Evolutionary conservation across 1,139 yeast genomes (phyloP), one percentile per base, ranked within the genome.

Genomic region (Nakaseomyces kungkrabaensis): DNA sequence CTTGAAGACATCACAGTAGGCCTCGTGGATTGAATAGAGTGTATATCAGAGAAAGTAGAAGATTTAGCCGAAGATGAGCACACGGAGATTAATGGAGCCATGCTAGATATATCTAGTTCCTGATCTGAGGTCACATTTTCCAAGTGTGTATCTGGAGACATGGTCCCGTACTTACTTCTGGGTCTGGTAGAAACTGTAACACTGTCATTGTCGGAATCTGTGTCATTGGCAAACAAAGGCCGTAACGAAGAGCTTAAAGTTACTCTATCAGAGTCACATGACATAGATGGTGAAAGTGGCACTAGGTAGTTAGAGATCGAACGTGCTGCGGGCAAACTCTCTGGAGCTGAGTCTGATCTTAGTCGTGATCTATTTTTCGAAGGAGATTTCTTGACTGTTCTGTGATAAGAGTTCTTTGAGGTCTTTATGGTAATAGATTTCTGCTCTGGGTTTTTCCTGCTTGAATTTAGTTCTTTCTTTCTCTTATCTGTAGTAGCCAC

Each of bases 51-150:
- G 45, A 68, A 68, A 3, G 69, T 66, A 1, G 69, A 65, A 0
- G 72, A 68, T 48, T 67, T 62, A 5, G 64, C 55, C 0, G 79
- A 78, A 1, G 70, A 62, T 1, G 81, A 76, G 25, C 73, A 68
- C 43, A 77, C 67, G 22, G 82, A 78, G 52, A 77, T 72, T 46
- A 78, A 63, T 0, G 84, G 82, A 4, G 70, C 71, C 25, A 81
- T 77, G 55, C 80, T 75, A 24, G 38, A 45, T 9, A 36, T 10
- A 34, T 45, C 34, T 22, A 45, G 11, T 45, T 27, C 49, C 27
- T 44, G 74, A 44, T 51, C 42, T 33, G 46, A 43, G 51, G 46
- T 37, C 50, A 41, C 34, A 13, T 36, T 34, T 26, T 34, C 48
- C 34, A 9, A 5, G 22, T 43, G 11, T 33, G 31, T 13, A 29